Evolutionary conservation across 257 asterid species (phyloP).

Genomic region (Lantana camara): DNA sequence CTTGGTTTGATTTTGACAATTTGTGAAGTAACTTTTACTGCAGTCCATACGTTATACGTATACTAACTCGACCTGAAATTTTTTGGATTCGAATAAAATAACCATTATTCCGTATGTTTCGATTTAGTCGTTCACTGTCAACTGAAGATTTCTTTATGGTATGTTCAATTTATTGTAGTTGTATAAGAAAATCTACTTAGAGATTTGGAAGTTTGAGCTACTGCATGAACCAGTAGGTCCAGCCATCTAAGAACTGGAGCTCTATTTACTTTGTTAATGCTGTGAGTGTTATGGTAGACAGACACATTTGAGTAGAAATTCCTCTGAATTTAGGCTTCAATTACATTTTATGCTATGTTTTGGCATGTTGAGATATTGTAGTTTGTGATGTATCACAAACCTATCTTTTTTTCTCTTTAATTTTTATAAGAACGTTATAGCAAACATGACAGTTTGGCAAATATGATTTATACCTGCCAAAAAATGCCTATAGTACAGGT

Average conservation of each 20-base stretch:
- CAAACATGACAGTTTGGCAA: too few species aligned
- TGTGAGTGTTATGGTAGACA: background rate
- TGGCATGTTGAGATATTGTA: too few species aligned
- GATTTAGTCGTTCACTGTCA: background rate
- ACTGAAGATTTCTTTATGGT: background rate
- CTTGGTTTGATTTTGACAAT: background rate
- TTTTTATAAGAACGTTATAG: too few species aligned
- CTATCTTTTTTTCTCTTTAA: too few species aligned
- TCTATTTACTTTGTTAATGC: background rate
- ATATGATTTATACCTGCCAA: too few species aligned
- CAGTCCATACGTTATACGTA: too few species aligned
- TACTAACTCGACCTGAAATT: background rate
- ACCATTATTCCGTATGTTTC: background rate
- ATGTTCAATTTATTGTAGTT: background rate
- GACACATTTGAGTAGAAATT: background rate
- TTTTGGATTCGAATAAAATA: background rate
- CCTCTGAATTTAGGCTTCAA: too few species aligned
- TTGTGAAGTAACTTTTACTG: background rate
- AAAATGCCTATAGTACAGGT: too few species aligned
- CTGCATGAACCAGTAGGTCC: background rate
- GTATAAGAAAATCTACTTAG: background rate
- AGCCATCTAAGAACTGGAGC: background rate
- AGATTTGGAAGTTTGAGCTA: background rate
- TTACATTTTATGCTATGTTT: too few species aligned
- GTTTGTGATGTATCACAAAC: too few species aligned